Percentiles rank a stretch among this genome's conserved stretches.
These are phyloP conservation scores for Exophiala sp. DNA, from an alignment of 2,329 filamentous ascomycete species.

Conservation along the genomic window DNA sequence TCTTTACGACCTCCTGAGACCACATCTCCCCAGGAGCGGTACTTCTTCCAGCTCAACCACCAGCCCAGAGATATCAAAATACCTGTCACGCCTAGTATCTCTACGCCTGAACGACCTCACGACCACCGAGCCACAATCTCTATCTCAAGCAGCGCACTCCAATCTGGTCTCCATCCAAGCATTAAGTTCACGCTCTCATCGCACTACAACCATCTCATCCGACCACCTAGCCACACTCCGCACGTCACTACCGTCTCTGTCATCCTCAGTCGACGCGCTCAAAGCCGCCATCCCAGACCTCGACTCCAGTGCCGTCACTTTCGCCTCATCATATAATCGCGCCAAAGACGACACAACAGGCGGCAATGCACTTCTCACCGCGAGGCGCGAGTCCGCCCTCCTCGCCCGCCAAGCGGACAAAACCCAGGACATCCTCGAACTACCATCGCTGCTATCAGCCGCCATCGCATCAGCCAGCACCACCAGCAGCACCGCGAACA, in stretches of 20 bases:
- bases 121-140: slow-evolving; percentile 70
- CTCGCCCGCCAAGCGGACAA: slow-evolving; percentile 84
- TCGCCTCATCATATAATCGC: slow-evolving; percentile 79
- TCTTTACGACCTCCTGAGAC: slow-evolving; percentile 68
- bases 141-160: slow-evolving; percentile 78
- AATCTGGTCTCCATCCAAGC: slow-evolving; percentile 78
- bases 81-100: slow-evolving; percentile 73
- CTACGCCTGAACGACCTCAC: slow-evolving; percentile 71
- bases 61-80: slow-evolving; percentile 50
- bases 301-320: slow-evolving; percentile 72
- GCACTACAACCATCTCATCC: slow-evolving; percentile 75
- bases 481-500: slow-evolving; percentile 36
- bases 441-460: slow-evolving; percentile 79
- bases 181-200: slow-evolving; percentile 85
- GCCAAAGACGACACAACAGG: slow-evolving; percentile 45
- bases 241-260: slow-evolving; percentile 67
- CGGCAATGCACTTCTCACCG: slow-evolving; percentile 65
- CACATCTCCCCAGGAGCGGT: slow-evolving; percentile 50
- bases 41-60: slow-evolving; percentile 38
- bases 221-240: slow-evolving; percentile 71
- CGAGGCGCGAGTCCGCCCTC: slow-evolving; percentile 74
- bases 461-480: slow-evolving; percentile 51
- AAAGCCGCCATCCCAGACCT: slow-evolving; percentile 71
- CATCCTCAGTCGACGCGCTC: slow-evolving; percentile 63
- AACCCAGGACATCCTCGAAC: slow-evolving; percentile 83